Evolutionary conservation across 768 basidiomycete species (phyloP), one percentile per base, ranked within the genome.

Genomic region (Rhizopogon roseolus): DNA sequence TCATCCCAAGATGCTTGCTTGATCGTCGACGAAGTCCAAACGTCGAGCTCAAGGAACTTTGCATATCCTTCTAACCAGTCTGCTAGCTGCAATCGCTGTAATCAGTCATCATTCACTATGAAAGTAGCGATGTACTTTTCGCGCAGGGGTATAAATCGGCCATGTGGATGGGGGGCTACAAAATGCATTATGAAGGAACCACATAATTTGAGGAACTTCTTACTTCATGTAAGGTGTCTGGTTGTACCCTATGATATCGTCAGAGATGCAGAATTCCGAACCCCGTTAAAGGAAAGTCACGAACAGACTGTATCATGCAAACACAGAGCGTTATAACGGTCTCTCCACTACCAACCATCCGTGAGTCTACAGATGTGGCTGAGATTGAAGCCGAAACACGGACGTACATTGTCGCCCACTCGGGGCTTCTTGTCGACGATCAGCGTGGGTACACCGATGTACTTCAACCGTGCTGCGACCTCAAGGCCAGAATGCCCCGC

Each of bases 401-500:
- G 29, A 60, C 65, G 50, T 43, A 66, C 65, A 41, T 49, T 77
- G 57, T 84, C 81, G 2, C 85, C 83, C 7, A 83, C 66, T 5
- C 77, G 69, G 13, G 68, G 50, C 51, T 32, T 32, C 29, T 71
- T 73, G 57, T 88, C 86, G 14, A 87, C 68, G n/a, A 85, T 65
- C 7, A 92, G 68, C 1, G 76, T 70, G 1, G 71, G 60, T 11
- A 90, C 67, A 17, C 78, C 81, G 22, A 88, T 69, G 41, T 72
- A 73, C 60, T 84, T 84, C 52, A 91, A 69, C n/a, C 85, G 73
- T 2, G 85, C 85, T 0, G 87, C 86, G 2, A 82, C 63, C 39
- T 76, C 80, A 28, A 93, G 67, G 1, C 88, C 90, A 56, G 77
- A 79, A 52, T 89, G 88, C 0, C 85, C 86, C 0, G 76, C 85